Evolutionary conservation across 2,329 filamentous ascomycete species (phyloP).

Genomic region (Diaporthe destruens): DNA sequence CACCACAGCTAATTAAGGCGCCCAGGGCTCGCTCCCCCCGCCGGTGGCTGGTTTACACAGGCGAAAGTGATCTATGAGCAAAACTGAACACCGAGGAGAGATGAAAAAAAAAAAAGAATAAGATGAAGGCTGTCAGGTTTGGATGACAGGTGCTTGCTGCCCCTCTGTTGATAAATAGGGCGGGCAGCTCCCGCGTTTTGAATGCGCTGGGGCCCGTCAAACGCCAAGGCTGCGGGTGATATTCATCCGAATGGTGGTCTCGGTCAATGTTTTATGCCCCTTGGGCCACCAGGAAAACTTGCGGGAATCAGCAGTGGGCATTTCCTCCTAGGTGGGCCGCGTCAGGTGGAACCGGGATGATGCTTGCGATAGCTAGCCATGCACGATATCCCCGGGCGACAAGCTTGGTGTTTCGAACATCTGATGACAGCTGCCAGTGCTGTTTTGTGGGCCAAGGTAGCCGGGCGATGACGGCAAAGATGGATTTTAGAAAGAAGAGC

Average conservation of each 20-base stretch:
- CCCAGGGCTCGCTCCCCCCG: neutral
- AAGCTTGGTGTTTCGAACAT: neutral
- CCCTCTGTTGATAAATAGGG: neutral
- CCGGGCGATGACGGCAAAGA: neutral
- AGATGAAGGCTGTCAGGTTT: too few species aligned
- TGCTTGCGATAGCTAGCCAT: neutral
- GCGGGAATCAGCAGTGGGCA: neutral
- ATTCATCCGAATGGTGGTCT: conserved; percentile 12
- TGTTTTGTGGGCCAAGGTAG: too few species aligned
- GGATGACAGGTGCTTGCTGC: too few species aligned
- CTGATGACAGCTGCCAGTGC: too few species aligned
- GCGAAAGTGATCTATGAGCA: neutral
- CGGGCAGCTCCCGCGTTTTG: neutral
- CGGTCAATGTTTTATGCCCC: too few species aligned
- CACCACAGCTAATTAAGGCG: neutral
- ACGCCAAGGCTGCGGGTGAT: conserved; percentile 6
- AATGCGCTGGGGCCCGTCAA: conserved; percentile 4
- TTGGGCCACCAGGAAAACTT: too few species aligned
- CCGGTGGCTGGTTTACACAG: conserved; percentile 1
- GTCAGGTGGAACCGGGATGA: neutral
- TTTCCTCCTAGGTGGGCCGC: neutral
- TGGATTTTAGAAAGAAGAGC: neutral
- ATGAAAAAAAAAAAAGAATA: too few species aligned
- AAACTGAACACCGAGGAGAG: neutral
- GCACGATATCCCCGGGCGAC: neutral